These are phyloP conservation scores for Chalciporus chontae DNA, from an alignment of 768 basidiomycete genomes.

Conservation along the genomic window DNA sequence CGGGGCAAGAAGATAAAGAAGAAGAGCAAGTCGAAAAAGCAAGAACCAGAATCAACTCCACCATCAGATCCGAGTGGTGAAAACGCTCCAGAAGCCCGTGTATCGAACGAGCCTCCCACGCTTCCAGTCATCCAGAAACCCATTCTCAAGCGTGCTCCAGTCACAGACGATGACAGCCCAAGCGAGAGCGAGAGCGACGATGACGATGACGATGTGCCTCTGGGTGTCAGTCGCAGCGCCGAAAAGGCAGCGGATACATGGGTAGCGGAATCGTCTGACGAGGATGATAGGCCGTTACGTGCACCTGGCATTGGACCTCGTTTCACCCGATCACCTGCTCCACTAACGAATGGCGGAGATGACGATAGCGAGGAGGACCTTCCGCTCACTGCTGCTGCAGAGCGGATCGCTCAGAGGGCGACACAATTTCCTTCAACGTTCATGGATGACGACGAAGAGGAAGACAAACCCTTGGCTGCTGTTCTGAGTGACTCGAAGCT, in stretches of 20 bases:
- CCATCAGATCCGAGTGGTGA: constrained; percentile 35
- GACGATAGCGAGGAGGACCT: constrained; percentile 78
- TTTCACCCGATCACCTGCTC: constrained; percentile 25
- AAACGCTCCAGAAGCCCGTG: constrained; percentile 14
- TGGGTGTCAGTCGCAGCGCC: constrained; percentile 15
- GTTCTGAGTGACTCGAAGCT: constrained; percentile 48
- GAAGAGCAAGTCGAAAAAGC: constrained; percentile 44
- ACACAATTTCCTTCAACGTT: constrained; percentile 24
- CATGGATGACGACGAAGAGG: constrained; percentile 39
- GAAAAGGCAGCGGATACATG: constrained; percentile 33
- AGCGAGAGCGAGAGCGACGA: constrained; percentile 54
- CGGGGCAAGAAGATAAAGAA: constrained; percentile 34
- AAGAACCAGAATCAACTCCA: constrained; percentile 36
- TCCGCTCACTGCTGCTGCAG: constrained; percentile 65
- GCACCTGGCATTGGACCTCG: constrained; percentile 58
- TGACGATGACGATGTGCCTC: constrained; percentile 32
- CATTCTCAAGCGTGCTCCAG: constrained; percentile 28
- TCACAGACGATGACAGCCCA: constrained; percentile 40
- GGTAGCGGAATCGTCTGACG: constrained; percentile 64
- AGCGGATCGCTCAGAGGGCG: constrained; percentile 49
- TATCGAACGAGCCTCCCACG: constrained; percentile 25
- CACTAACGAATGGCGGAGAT: constrained; percentile 22
- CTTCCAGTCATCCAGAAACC: constrained; percentile 37
- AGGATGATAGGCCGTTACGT: constrained; percentile 48
- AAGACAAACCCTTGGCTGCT: constrained; percentile 61